A percentile compares a stretch with the other conserved stretches of the same genome.
These are phyloP conservation scores for Aurantiochytrium sp. DNA, from an alignment of 108 stramenopile species.

Conservation along the genomic window DNA sequence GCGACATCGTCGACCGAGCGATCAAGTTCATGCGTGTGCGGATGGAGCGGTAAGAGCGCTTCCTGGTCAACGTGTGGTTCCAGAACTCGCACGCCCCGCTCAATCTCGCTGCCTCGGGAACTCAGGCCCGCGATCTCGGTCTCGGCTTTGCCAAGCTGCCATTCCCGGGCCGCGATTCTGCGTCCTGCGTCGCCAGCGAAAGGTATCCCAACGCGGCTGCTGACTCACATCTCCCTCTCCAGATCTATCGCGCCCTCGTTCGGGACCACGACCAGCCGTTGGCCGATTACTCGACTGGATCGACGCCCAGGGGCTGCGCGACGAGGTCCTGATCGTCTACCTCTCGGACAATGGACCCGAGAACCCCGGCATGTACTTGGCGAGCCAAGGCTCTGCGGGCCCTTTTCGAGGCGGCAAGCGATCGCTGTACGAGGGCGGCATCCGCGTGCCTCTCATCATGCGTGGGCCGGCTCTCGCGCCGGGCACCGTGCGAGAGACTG, in stretches of 20 bases:
- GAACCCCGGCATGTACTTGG: not conserved
- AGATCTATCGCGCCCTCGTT: constrained; percentile 1
- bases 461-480: not conserved
- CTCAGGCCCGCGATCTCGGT: not conserved
- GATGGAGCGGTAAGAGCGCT: not conserved
- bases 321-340: not conserved
- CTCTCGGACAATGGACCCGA: constrained; percentile 26
- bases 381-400: not conserved
- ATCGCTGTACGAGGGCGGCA: not conserved
- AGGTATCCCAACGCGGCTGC: not conserved
- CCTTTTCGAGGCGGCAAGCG: constrained; percentile 19
- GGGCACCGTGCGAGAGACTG: not conserved
- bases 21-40: not conserved
- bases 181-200: not conserved
- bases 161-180: not conserved
- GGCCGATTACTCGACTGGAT: not conserved
- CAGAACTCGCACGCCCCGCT: constrained; percentile 15
- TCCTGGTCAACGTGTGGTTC: not conserved
- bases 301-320: not conserved
- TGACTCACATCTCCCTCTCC: not conserved
- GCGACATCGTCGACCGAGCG: not conserved
- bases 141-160: not conserved
- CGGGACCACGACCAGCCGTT: not conserved
- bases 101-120: not conserved
- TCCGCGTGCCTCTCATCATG: not conserved